Conservation (phyloP, 164 flowering plant species). For the Stephania cephalantha region DNA sequence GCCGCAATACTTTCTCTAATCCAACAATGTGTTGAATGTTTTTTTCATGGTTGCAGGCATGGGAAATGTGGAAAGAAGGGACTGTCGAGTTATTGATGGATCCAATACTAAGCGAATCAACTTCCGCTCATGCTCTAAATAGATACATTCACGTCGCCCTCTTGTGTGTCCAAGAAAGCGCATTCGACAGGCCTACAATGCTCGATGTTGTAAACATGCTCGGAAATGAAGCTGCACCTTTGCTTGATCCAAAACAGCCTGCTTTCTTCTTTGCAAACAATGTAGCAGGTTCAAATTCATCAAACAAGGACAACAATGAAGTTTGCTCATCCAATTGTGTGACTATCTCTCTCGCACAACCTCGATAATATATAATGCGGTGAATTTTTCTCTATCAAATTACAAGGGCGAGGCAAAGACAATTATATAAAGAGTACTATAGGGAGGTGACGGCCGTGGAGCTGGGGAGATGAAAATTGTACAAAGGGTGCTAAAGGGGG, state of each 20-base stretch:
- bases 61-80: slow-evolving; percentile 1
- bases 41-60: slow-evolving; percentile 4
- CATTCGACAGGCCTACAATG: slow-evolving; percentile 8
- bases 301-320: background rate
- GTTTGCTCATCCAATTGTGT: background rate
- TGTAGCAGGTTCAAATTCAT: background rate
- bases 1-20: background rate
- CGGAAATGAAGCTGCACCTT: background rate
- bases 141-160: slow-evolving; percentile 6
- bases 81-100: slow-evolving; percentile 1
- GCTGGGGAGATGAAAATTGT: no score
- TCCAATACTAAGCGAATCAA: background rate
- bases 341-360: slow-evolving; percentile 4
- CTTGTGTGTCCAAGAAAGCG: slow-evolving; percentile 11
- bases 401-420: no score
- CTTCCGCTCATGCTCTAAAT: background rate
- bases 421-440: no score
- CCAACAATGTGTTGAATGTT: background rate
- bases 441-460: no score
- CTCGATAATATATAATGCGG: background rate
- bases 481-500: no score
- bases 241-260: slow-evolving; percentile 5
- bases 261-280: background rate
- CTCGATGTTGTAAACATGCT: slow-evolving; percentile 8
- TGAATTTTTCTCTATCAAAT: no score